Percentiles rank a stretch among this genome's conserved stretches.
Evolutionary conservation across 768 basidiomycete genomes (phyloP).

Genomic region (Boletus sp.): DNA sequence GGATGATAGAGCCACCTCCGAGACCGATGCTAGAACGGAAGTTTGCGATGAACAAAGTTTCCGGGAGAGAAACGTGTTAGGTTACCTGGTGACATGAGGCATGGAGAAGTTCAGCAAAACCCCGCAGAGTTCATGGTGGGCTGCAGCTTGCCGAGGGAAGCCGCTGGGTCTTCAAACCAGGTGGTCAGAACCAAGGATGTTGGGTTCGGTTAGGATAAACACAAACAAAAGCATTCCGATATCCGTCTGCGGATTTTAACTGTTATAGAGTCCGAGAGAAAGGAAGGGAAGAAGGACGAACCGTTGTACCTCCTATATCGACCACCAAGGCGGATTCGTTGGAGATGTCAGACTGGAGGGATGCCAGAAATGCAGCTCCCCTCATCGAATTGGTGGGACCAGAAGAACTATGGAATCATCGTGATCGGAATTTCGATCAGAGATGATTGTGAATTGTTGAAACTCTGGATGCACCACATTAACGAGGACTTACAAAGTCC

Average conservation of each 20-base stretch:
- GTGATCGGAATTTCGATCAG: conserved; percentile 9
- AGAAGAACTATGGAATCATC: conserved; percentile 32
- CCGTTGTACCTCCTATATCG: conserved; percentile 64
- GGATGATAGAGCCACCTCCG: conserved; percentile 59
- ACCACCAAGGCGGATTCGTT: conserved; percentile 48
- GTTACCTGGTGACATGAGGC: conserved; percentile 47
- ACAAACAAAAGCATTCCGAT: conserved; percentile 53
- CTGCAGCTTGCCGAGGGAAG: conserved; percentile 61
- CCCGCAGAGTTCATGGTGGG: conserved; percentile 58
- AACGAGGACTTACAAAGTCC: conserved; percentile 45
- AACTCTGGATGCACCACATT: conserved; percentile 8
- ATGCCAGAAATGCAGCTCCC: conserved; percentile 59
- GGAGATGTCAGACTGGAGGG: conserved; percentile 32
- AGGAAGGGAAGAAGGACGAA: conserved; percentile 18
- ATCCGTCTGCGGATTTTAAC: conserved; percentile 39
- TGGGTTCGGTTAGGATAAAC: neutral
- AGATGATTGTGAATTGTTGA: neutral
- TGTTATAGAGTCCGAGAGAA: conserved; percentile 11
- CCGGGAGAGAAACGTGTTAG: neutral
- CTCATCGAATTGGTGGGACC: conserved; percentile 71
- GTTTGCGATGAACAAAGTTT: neutral
- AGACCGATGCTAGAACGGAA: conserved; percentile 47
- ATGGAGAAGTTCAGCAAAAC: conserved; percentile 60
- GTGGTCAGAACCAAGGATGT: conserved; percentile 9
- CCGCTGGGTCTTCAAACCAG: conserved; percentile 40